These are phyloP conservation scores for Violaceomyces palustris DNA, from an alignment of 1,284 basidiomycete genomes.

Conservation along the genomic window DNA sequence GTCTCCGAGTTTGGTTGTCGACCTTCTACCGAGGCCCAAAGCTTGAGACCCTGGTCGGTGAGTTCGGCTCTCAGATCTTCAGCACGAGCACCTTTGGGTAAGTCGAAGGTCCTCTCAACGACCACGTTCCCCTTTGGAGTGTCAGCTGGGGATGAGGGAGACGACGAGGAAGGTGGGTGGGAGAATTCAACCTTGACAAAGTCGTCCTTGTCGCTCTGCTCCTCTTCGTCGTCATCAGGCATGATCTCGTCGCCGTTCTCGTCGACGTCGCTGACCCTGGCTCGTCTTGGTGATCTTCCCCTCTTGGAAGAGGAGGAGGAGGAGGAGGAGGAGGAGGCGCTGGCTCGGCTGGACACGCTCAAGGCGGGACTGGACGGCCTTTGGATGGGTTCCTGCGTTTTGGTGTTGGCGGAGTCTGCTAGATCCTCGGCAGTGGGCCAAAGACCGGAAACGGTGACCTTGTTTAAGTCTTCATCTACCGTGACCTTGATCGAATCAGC, in stretches of 20 bases:
- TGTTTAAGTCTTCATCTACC: conserved; percentile 21
- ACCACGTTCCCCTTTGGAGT: conserved; percentile 1
- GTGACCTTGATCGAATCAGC: conserved; percentile 25
- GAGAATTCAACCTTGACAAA: background rate
- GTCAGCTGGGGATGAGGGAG: background rate
- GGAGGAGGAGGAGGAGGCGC: conserved; percentile 15
- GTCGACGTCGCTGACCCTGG: conserved; percentile 28
- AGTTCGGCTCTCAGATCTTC: conserved; percentile 26
- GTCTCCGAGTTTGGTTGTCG: too few relatives aligned
- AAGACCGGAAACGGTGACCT: conserved; percentile 27
- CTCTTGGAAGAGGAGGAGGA: conserved; percentile 30
- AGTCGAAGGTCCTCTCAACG: conserved; percentile 15
- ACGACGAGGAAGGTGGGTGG: background rate
- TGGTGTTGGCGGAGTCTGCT: too few relatives aligned
- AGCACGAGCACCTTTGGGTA: conserved; percentile 16
- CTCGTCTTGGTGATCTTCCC: too few relatives aligned
- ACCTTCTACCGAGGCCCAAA: too few relatives aligned
- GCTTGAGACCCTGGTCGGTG: conserved; percentile 19
- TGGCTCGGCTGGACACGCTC: too few relatives aligned
- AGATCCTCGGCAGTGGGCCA: too few relatives aligned
- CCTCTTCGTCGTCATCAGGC: conserved; percentile 7
- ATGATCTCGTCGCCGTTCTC: conserved; percentile 33
- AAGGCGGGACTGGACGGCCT: too few relatives aligned
- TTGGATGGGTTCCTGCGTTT: too few relatives aligned
- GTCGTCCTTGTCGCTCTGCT: background rate